Conservation (phyloP, 2,329 filamentous ascomycete species). For the Penicillium sumatraense region DNA sequence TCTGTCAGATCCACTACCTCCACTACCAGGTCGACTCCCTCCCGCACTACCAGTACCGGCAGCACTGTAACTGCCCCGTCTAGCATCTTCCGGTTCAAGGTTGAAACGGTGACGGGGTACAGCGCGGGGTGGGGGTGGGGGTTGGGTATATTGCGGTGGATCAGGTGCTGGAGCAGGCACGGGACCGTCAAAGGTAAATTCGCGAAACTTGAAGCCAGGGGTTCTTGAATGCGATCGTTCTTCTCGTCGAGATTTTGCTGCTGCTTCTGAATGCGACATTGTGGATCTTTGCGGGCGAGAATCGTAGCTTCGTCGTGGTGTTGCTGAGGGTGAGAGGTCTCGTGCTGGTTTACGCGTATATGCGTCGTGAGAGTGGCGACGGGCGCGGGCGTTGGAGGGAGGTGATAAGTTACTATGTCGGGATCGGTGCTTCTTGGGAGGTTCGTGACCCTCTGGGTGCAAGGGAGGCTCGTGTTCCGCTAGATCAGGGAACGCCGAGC, state of each 20-base stretch:
- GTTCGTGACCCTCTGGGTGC: slow-evolving; percentile 5
- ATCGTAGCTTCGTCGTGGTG: slow-evolving; percentile 18
- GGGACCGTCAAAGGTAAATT: slow-evolving; percentile 30
- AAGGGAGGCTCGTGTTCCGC: slow-evolving; percentile 29
- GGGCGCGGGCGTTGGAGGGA: slow-evolving; percentile 25
- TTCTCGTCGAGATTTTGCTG: slow-evolving; percentile 1
- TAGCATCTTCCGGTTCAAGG: slow-evolving; percentile 32
- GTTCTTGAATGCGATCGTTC: slow-evolving; percentile 22
- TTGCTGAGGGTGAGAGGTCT: slow-evolving; percentile 30
- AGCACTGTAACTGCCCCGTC: slow-evolving; percentile 30
- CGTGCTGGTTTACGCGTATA: slow-evolving; percentile 35
- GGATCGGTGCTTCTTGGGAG: slow-evolving; percentile 19
- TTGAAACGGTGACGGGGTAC: slow-evolving; percentile 26
- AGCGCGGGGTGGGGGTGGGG: slow-evolving; percentile 21
- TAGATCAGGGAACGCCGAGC: slow-evolving; percentile 30
- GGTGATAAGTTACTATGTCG: slow-evolving; percentile 34
- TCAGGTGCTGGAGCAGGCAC: slow-evolving; percentile 20
- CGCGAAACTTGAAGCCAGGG: slow-evolving; percentile 28
- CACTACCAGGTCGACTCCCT: slow-evolving; percentile 26
- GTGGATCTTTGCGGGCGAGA: slow-evolving; percentile 8
- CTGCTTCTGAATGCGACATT: slow-evolving; percentile 18
- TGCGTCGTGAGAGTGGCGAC: slow-evolving; percentile 44
- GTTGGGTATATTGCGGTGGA: slow-evolving; percentile 16
- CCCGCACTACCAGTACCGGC: slow-evolving; percentile 13
- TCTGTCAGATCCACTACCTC: slow-evolving; percentile 29